phyloP scores from a whole-genome alignment of 176 grass and related monocot genomes.

The Luzula sylvatica region DNA sequence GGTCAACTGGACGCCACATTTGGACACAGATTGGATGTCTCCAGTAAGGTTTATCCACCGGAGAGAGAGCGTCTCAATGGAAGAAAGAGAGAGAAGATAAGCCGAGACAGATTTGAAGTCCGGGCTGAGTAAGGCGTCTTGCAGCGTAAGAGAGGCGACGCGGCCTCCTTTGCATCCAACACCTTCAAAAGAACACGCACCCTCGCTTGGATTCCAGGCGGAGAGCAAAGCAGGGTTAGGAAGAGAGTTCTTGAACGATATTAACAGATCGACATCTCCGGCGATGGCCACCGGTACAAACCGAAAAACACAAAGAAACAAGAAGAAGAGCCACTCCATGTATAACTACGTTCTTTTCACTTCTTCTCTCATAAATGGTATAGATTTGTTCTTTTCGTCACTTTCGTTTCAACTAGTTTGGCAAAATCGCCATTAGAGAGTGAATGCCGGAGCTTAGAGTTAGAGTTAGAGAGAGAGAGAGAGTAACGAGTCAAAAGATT shows the following conservation, averaged over 20 bases:
- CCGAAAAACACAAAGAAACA: constrained; percentile 10
- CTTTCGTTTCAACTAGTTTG: neutral
- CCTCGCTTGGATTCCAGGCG: constrained; percentile 30
- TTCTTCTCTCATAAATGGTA: neutral
- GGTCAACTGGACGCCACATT: constrained; percentile 34
- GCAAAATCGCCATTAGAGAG: constrained; percentile 4
- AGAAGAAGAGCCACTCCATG: neutral
- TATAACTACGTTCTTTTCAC: neutral
- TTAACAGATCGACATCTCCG: constrained; percentile 56
- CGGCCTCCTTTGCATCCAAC: constrained; percentile 41
- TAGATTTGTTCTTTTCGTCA: neutral
- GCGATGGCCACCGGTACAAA: neutral
- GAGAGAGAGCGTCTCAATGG: constrained; percentile 49
- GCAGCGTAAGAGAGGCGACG: constrained; percentile 49
- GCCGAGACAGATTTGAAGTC: constrained; percentile 47
- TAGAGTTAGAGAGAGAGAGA: neutral
- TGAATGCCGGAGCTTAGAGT: too few relatives aligned
- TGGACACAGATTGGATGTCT: constrained; percentile 10
- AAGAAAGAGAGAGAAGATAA: constrained; percentile 40
- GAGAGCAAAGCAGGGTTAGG: constrained; percentile 28
- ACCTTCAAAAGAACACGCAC: constrained; percentile 55
- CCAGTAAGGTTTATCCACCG: constrained; percentile 63
- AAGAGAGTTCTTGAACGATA: constrained; percentile 57
- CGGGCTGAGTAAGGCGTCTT: constrained; percentile 38
- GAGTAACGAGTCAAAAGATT: neutral